phyloP scores from a whole-genome alignment of 1,139 yeast genomes.

The Taphrina pruni region DNA sequence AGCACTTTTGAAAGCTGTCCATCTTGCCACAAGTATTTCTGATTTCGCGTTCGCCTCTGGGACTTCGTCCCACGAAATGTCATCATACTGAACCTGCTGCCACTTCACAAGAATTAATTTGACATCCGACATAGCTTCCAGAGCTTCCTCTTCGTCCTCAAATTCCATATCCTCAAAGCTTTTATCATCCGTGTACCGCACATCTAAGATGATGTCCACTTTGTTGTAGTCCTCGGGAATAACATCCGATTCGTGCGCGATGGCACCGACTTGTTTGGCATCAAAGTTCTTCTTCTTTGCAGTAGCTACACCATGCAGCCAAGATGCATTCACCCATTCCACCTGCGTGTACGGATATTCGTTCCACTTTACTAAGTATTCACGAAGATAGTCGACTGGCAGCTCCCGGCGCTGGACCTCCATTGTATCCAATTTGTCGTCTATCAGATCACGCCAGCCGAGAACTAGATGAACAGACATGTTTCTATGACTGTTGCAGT shows the following conservation, averaged over 20 bases:
- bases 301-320: constrained; percentile 44
- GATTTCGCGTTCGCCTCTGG: not conserved
- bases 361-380: constrained; percentile 46
- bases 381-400: constrained; percentile 33
- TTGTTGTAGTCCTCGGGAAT: constrained; percentile 44
- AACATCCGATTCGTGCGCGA: constrained; percentile 21
- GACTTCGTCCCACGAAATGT: constrained; percentile 46
- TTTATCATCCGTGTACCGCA: constrained; percentile 35
- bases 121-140: constrained; percentile 42
- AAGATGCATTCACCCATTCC: constrained; percentile 46
- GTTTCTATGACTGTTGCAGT: constrained; percentile 26
- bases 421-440: constrained; percentile 25
- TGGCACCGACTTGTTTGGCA: constrained; percentile 41
- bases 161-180: constrained; percentile 42
- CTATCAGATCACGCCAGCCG: constrained; percentile 29
- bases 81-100: constrained; percentile 45
- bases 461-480: constrained; percentile 26
- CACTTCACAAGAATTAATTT: constrained; percentile 44
- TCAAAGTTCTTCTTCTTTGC: constrained; percentile 43
- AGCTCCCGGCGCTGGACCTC: constrained; percentile 20
- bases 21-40: constrained; percentile 24
- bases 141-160: constrained; percentile 42
- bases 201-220: constrained; percentile 45
- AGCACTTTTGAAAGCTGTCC: constrained; percentile 43
- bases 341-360: constrained; percentile 44